Evolutionary conservation across 345 rosid genomes (phyloP).

Genomic region (Garcia nutans): DNA sequence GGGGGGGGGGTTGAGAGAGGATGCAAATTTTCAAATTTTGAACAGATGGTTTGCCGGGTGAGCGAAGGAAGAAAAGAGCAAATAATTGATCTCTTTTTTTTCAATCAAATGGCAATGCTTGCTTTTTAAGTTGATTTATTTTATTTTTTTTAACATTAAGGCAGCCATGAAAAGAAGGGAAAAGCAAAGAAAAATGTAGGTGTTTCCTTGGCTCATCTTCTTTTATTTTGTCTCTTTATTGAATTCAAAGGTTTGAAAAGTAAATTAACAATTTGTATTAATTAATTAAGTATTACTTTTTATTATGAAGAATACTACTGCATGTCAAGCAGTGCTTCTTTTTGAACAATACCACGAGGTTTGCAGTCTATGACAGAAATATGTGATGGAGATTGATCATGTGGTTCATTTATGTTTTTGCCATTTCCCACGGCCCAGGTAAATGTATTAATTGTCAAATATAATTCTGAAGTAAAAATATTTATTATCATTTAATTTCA

Average conservation of each 20-base stretch:
- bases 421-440: not conserved
- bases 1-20: not conserved
- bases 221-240: not conserved
- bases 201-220: constrained; percentile 1
- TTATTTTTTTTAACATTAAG: not conserved
- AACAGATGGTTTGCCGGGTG: constrained; percentile 9
- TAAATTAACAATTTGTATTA: not conserved
- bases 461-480: too few species aligned
- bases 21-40: constrained; percentile 10
- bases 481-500: too few species aligned
- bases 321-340: not conserved
- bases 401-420: too few species aligned
- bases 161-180: constrained; percentile 23
- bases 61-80: not conserved
- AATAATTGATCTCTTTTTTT: not conserved
- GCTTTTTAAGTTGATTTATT: not conserved
- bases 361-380: not conserved
- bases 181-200: constrained; percentile 11
- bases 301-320: not conserved
- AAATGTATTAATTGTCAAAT: too few species aligned
- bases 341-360: constrained; percentile 1
- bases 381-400: not conserved
- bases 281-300: too few species aligned
- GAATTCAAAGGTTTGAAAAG: constrained; percentile 19
- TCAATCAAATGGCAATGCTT: constrained; percentile 9